These are phyloP conservation scores for Dipodascus geniculatus DNA, from an alignment of 805 yeast genomes.

Conservation along the genomic window DNA sequence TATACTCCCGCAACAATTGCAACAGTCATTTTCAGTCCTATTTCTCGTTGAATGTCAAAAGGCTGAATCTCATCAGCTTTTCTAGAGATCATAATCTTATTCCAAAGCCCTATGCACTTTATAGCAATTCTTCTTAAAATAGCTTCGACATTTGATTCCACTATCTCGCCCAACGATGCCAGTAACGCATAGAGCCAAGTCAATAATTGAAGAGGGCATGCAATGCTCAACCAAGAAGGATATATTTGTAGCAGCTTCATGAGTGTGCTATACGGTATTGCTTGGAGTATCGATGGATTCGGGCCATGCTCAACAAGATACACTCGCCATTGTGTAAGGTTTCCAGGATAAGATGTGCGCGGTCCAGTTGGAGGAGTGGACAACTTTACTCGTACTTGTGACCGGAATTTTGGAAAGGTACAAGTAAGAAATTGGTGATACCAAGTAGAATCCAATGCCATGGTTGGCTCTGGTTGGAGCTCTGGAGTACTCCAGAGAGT, in stretches of 20 bases:
- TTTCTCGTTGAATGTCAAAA: neutral
- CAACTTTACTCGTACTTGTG: neutral
- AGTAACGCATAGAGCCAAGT: neutral
- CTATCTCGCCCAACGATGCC: neutral
- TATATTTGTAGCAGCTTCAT: neutral
- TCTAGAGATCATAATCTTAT: neutral
- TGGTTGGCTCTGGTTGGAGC: neutral
- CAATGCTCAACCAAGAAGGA: neutral
- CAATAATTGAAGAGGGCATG: neutral
- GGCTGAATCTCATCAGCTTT: neutral
- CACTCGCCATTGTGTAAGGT: neutral
- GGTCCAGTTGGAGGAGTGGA: neutral
- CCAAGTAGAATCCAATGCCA: neutral
- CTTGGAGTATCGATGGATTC: neutral
- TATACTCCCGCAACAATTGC: conserved; percentile 14
- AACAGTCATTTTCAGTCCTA: conserved; percentile 14
- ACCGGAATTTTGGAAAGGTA: neutral
- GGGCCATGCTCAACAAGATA: neutral
- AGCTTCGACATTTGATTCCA: neutral
- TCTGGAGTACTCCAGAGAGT: neutral
- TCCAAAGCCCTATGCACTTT: neutral
- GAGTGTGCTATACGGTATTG: neutral
- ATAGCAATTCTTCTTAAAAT: neutral
- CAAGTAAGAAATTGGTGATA: neutral
- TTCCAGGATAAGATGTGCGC: neutral